Base-by-base conservation (phyloP, 495 filamentous ascomycete genomes). In the Xylaria bambusicola region DNA sequence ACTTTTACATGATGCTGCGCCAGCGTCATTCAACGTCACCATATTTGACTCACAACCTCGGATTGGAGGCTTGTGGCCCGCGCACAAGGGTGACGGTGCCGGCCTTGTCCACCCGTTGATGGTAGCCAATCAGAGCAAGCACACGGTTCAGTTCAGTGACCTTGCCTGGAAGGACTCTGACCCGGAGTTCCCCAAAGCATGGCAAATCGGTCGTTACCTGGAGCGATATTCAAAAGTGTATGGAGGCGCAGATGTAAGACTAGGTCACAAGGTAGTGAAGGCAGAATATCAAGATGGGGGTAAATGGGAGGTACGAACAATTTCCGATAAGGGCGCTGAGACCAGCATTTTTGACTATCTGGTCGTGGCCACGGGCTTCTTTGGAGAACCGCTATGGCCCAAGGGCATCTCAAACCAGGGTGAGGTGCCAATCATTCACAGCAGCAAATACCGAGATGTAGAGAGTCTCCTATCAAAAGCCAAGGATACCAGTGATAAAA, bases 101-200 rank as follows among this genome's bases (percentile, higher is more conserved):
- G 81, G 82, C 29, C 65, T 80, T 12, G 64, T 93, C 9, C 80
- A 87, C 58, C 86, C 87, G 3, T 72, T 77, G 31, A 93, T 94
- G 88, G 77, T 80, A 6, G 88, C 88, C 2, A 97, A 97, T 72
- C 83, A 91, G 52, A 91, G 87, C 71, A 82, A 82, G 20, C 90
- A 89, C 73, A 89, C 88, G 0, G 88, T 93, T 38, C 79, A 84
- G 40, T 94, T 96, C 69, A 89, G 89, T 10, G 92, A 95, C 69
- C 69, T 92, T 5, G 80, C 87, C 15, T 93, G 90, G 89, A 67
- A 66, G 2, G 67, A 76, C 7, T 68, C 69, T 2, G 64, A 77
- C 10, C 83, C 85, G 1, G 74, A 86, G 70, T 88, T 93, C 60
- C 91, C 91, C 8, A 82, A 76, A 13, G 92, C 91, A 6, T 87